These are phyloP conservation scores for Leccinum variabile DNA, from an alignment of 1,284 basidiomycete species.

Conservation along the genomic window DNA sequence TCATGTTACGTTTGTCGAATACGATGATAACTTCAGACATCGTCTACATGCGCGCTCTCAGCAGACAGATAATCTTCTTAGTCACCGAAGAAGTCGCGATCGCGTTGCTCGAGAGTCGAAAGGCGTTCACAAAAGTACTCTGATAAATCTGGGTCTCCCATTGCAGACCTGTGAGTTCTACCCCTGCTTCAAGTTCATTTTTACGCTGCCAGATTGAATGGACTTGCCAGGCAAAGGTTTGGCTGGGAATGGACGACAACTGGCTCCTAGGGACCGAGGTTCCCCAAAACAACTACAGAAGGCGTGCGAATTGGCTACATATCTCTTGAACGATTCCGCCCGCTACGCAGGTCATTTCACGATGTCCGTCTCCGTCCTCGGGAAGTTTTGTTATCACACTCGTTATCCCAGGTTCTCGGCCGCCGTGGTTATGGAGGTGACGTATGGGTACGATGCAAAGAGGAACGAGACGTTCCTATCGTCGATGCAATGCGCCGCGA, in stretches of 20 bases:
- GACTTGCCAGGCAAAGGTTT: background rate
- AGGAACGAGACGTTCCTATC: too few relatives aligned
- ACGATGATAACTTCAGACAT: background rate
- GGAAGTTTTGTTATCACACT: too few relatives aligned
- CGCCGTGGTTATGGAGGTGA: too few relatives aligned
- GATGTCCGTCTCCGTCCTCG: too few relatives aligned
- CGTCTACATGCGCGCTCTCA: background rate
- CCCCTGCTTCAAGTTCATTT: background rate
- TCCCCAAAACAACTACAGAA: too few relatives aligned
- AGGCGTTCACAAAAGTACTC: background rate
- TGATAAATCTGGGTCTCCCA: background rate
- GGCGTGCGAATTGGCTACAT: too few relatives aligned
- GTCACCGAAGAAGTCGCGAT: background rate
- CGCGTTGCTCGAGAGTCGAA: background rate
- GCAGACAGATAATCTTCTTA: background rate
- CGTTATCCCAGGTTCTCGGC: too few relatives aligned
- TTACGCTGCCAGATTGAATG: background rate
- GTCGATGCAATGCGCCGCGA: too few relatives aligned
- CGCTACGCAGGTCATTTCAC: too few relatives aligned
- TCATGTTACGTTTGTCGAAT: background rate
- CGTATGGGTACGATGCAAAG: too few relatives aligned
- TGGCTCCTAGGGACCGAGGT: background rate
- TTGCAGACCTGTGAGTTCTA: background rate
- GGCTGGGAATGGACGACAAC: background rate
- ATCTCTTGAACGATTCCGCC: too few relatives aligned